These are phyloP conservation scores for Ramaria sp. DNA, from an alignment of 768 basidiomycete genomes.

Conservation along the genomic window DNA sequence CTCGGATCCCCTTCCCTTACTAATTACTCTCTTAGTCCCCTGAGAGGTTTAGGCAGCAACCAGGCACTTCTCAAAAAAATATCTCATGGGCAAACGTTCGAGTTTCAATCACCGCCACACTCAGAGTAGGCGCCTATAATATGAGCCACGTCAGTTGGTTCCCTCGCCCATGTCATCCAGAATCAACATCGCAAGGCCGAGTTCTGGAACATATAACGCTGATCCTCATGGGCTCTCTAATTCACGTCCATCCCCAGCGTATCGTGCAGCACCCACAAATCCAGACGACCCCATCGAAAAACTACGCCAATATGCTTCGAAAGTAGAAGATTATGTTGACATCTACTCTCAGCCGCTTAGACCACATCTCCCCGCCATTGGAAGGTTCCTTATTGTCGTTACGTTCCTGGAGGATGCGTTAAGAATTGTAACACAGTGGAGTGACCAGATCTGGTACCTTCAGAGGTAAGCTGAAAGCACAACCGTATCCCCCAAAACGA, in stretches of 20 bases:
- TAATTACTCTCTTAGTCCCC: too few species aligned
- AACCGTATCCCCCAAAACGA: not conserved
- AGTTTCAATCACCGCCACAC: not conserved
- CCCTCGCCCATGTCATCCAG: conserved; percentile 39
- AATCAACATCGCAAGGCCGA: conserved; percentile 72
- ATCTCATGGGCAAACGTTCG: too few species aligned
- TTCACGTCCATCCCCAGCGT: conserved; percentile 51
- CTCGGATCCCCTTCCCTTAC: too few species aligned
- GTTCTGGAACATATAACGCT: conserved; percentile 39
- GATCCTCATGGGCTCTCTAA: conserved; percentile 80
- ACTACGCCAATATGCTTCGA: conserved; percentile 54
- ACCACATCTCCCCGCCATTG: conserved; percentile 89
- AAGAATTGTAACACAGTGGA: conserved; percentile 89
- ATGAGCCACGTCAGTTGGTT: conserved; percentile 2
- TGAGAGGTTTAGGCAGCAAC: too few species aligned
- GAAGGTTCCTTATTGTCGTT: conserved; percentile 93
- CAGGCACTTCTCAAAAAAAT: too few species aligned
- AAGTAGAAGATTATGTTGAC: conserved; percentile 88
- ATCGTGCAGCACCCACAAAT: conserved; percentile 71
- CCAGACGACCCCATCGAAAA: conserved; percentile 61
- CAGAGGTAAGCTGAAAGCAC: conserved; percentile 56
- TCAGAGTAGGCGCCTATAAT: not conserved
- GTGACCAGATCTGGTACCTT: conserved; percentile 97
- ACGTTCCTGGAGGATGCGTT: conserved; percentile 97
- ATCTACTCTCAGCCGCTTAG: conserved; percentile 87